Percentiles rank a stretch among this genome's conserved stretches.
phyloP scores from a whole-genome alignment of 805 yeast species.

The Vanderwaltozyma verrucispora region DNA sequence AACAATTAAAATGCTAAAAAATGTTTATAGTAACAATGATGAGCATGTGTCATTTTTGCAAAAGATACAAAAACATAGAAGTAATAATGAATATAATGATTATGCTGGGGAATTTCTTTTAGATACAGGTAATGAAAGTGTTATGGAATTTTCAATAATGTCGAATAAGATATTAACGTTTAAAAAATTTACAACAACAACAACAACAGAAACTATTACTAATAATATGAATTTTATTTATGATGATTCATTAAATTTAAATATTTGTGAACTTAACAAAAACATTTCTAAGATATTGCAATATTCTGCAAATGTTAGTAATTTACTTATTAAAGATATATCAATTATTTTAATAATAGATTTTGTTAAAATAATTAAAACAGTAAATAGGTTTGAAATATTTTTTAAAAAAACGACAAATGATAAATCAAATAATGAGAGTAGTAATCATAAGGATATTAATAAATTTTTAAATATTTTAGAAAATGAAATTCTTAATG shows the following conservation, averaged over 20 bases:
- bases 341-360: not conserved
- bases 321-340: not conserved
- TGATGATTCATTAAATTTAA: too few relatives aligned
- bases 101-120: slow-evolving; percentile 2
- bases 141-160: slow-evolving; percentile 9
- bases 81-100: not conserved
- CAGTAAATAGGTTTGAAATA: not conserved
- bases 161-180: not conserved
- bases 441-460: too few relatives aligned
- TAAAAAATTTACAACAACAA: not conserved
- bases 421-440: not conserved
- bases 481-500: not conserved
- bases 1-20: too few relatives aligned
- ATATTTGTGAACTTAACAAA: not conserved
- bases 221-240: too few relatives aligned
- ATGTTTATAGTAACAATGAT: too few relatives aligned
- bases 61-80: too few relatives aligned
- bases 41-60: too few relatives aligned
- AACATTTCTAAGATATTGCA: not conserved
- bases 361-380: not conserved
- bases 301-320: not conserved
- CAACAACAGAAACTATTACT: too few relatives aligned
- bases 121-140: slow-evolving; percentile 12
- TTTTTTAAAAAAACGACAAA: too few relatives aligned
- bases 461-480: not conserved